Percentiles rank a stretch among this genome's conserved stretches.
These are phyloP conservation scores for Leccinum subgranulosum DNA, from an alignment of 768 basidiomycete genomes.

Conservation along the genomic window DNA sequence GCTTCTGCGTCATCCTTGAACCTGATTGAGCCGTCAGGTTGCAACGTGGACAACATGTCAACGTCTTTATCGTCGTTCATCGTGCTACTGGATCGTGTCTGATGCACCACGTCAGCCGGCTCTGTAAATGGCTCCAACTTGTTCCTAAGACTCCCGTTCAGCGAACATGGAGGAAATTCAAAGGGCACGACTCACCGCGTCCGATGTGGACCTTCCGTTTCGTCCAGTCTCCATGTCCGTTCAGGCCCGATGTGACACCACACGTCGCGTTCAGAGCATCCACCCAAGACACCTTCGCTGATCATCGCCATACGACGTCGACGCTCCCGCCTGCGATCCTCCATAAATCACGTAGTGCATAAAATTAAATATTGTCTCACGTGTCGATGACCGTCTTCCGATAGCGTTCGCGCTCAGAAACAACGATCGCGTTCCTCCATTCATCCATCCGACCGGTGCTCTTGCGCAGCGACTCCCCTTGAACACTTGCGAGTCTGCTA, in stretches of 20 bases:
- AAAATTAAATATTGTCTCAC: constrained; percentile 34
- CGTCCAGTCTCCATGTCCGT: constrained; percentile 76
- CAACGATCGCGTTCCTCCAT: constrained; percentile 68
- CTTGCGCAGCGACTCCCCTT: constrained; percentile 50
- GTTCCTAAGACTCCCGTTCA: constrained; percentile 46
- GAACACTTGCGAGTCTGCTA: constrained; percentile 19
- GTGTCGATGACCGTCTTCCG: constrained; percentile 71
- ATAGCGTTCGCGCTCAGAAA: constrained; percentile 68
- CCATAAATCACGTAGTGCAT: not conserved
- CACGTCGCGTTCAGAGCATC: constrained; percentile 76
- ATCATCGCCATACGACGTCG: constrained; percentile 63
- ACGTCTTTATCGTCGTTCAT: constrained; percentile 36
- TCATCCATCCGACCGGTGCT: constrained; percentile 60
- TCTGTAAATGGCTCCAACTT: constrained; percentile 68
- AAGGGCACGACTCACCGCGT: constrained; percentile 53
- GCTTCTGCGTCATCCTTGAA: constrained; percentile 10
- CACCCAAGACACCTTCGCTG: constrained; percentile 56
- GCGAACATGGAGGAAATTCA: not conserved
- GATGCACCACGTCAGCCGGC: constrained; percentile 34
- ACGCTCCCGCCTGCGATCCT: constrained; percentile 60
- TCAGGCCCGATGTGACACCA: constrained; percentile 61
- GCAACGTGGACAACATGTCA: constrained; percentile 44
- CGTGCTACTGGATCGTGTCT: constrained; percentile 31
- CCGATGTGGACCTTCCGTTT: constrained; percentile 88
- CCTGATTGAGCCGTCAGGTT: constrained; percentile 11